Base-by-base conservation (phyloP, 495 filamentous ascomycete species). In the Penicillium pulvis region DNA sequence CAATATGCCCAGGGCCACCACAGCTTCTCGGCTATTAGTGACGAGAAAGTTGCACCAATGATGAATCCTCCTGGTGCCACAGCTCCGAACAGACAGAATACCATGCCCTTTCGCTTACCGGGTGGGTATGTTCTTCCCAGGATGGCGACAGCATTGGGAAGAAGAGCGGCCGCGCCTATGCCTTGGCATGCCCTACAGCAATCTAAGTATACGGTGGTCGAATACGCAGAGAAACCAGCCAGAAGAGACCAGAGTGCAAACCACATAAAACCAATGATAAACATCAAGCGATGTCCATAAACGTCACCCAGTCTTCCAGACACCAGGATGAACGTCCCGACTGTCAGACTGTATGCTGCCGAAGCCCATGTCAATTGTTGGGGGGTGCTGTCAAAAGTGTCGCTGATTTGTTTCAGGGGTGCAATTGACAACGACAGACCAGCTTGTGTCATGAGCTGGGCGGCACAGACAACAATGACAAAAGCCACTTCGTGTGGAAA, bases 1-100 rank as follows among this genome's bases (percentile, higher is more conserved):
- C 81, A 90, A 62, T 81, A 89, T 0, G 77, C 73, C 87, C 87
- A 89, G 4, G 81, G 81, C 86, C 85, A 88, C 75, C 80, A 84
- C 7, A 77, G 71, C 14, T 71, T 56, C 39, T 83, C 64, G 10
- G 55, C 55, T 8, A 61, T 51, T 20, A 65, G 11, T 2, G 58
- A 50, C 0, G 77, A 71, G 56, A 86, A 79, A 4, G 76, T 59
- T 0, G 69, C 70, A 0, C 85, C 85, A 1, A 85, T n/a, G 6
- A 78, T 62, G 39, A 71, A 80, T 0, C 85, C 84, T 4, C 55
- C 68, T 4, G 85, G 86, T 1, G 84, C 83, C 49, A 74, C 73
- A 11, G 80, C 80, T 3, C 83, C 85, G 59, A 87, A 87, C 10
- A 83, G 46, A 7, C 77, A 73, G 62, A 89, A 88, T 0, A 80